A percentile compares a stretch with the other conserved stretches of the same genome.
These are phyloP conservation scores for Coniochaeta sp. DNA, from an alignment of 2,329 filamentous ascomycete genomes.

Conservation along the genomic window DNA sequence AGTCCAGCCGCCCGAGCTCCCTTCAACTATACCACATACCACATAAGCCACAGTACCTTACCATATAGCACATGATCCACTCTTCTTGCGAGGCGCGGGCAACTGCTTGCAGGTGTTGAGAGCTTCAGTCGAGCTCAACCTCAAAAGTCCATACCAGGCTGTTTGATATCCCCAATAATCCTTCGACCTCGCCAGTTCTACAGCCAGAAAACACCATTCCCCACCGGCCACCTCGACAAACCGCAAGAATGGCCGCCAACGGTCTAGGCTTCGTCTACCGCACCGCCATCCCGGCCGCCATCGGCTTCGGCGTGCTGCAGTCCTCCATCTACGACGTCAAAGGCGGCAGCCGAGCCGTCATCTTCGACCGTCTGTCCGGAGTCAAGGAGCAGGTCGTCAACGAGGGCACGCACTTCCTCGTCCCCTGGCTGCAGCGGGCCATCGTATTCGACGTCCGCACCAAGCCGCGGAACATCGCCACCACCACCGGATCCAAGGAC, in stretches of 20 bases:
- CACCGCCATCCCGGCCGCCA: constrained; percentile 64
- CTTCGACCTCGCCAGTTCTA: no score
- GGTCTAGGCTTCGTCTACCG: constrained; percentile 56
- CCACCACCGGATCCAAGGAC: constrained; percentile 97
- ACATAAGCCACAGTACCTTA: no score
- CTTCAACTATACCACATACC: no score
- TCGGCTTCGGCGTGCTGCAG: constrained; percentile 61
- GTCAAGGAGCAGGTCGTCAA: constrained; percentile 90
- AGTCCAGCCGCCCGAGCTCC: neutral
- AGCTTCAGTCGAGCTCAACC: neutral
- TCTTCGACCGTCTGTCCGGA: constrained; percentile 89
- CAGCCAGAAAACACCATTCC: no score
- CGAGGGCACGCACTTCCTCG: constrained; percentile 93
- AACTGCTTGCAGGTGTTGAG: neutral
- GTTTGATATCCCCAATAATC: neutral
- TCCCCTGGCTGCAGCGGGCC: constrained; percentile 91
- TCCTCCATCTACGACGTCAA: constrained; percentile 94
- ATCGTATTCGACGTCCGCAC: constrained; percentile 97
- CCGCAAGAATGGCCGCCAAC: constrained; percentile 40
- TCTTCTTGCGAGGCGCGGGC: neutral
- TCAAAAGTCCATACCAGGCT: no score
- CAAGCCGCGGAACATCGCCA: constrained; percentile 94
- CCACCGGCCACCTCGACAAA: neutral
- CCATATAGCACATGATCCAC: no score
- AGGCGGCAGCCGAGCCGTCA: constrained; percentile 89